Evolutionary conservation across 805 yeast species (phyloP).

Genomic region (Isabelozyma gotoi): DNA sequence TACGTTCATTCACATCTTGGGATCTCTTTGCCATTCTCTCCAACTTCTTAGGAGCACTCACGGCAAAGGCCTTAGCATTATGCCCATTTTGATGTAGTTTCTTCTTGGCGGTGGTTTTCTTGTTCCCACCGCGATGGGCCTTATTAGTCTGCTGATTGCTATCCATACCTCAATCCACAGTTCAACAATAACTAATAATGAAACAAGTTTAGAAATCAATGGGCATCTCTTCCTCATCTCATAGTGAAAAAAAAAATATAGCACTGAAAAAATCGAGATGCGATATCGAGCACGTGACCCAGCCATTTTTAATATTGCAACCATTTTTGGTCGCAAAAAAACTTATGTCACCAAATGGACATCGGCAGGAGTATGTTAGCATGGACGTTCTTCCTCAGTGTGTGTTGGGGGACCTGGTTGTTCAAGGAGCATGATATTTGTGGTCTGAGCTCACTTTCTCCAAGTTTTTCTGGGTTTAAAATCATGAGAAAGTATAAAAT

Average conservation of each 20-base stretch:
- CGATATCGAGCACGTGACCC: not conserved
- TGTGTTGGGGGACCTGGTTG: slow-evolving; percentile 15
- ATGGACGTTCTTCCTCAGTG: not conserved
- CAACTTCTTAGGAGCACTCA: slow-evolving; percentile 71
- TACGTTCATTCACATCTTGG: slow-evolving; percentile 78
- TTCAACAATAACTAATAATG: too few species aligned
- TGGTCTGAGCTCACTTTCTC: slow-evolving; percentile 23
- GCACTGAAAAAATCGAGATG: not conserved
- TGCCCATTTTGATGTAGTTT: slow-evolving; percentile 84
- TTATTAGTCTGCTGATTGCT: slow-evolving; percentile 63
- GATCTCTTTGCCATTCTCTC: slow-evolving; percentile 82
- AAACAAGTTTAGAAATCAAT: too few species aligned
- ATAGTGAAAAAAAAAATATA: too few species aligned
- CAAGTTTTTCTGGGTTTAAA: slow-evolving; percentile 57
- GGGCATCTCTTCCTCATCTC: too few species aligned
- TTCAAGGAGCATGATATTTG: slow-evolving; percentile 30
- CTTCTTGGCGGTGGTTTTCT: slow-evolving; percentile 67
- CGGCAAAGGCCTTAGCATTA: slow-evolving; percentile 45
- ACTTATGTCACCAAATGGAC: not conserved
- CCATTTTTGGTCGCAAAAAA: not conserved
- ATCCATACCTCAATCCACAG: too few species aligned
- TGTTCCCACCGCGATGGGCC: slow-evolving; percentile 67
- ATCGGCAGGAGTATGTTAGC: not conserved
- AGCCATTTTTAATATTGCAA: not conserved
- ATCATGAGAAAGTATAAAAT: slow-evolving; percentile 49